Conservation (phyloP, 1,284 basidiomycete species). For the Fomes fomentarius region DNA sequence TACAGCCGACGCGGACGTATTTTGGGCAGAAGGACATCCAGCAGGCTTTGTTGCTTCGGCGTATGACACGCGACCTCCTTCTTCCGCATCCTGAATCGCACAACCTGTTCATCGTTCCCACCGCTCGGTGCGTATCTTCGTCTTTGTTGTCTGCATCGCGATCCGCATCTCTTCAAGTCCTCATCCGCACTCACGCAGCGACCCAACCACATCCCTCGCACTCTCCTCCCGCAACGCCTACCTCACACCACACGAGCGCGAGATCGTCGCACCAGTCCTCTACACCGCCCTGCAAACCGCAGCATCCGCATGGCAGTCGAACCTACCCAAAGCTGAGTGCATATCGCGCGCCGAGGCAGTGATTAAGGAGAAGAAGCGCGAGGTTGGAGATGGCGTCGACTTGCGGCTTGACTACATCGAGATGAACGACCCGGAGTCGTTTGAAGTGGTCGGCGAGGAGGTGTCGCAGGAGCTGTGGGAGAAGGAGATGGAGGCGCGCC, state of each 20-base stretch:
- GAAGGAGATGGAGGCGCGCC: slow-evolving; percentile 31
- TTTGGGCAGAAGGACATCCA: slow-evolving; percentile 99
- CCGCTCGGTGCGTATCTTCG: slow-evolving; percentile 56
- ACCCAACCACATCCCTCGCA: slow-evolving; percentile 69
- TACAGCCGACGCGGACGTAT: slow-evolving; percentile 87
- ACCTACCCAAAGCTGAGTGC: slow-evolving; percentile 55
- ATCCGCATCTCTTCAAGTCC: background rate
- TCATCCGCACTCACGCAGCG: slow-evolving; percentile 25
- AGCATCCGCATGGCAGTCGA: slow-evolving; percentile 53
- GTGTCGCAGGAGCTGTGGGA: slow-evolving; percentile 32
- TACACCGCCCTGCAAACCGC: slow-evolving; percentile 70
- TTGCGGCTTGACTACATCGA: slow-evolving; percentile 86
- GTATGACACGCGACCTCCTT: slow-evolving; percentile 85
- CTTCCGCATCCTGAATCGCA: slow-evolving; percentile 73
- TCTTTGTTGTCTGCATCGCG: background rate
- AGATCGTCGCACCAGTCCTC: slow-evolving; percentile 71
- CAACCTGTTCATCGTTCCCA: slow-evolving; percentile 84
- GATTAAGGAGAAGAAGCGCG: slow-evolving; percentile 35
- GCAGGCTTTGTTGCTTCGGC: slow-evolving; percentile 86
- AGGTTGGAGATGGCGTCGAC: slow-evolving; percentile 45
- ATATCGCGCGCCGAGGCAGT: slow-evolving; percentile 49
- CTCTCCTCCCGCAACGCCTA: slow-evolving; percentile 93
- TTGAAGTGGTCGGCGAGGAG: slow-evolving; percentile 57
- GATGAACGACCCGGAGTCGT: slow-evolving; percentile 82
- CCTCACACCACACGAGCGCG: slow-evolving; percentile 66